Evolutionary conservation across 306 rosid genomes (phyloP), one percentile per base, ranked within the genome.

Genomic region (Ochetophila trinervis): DNA sequence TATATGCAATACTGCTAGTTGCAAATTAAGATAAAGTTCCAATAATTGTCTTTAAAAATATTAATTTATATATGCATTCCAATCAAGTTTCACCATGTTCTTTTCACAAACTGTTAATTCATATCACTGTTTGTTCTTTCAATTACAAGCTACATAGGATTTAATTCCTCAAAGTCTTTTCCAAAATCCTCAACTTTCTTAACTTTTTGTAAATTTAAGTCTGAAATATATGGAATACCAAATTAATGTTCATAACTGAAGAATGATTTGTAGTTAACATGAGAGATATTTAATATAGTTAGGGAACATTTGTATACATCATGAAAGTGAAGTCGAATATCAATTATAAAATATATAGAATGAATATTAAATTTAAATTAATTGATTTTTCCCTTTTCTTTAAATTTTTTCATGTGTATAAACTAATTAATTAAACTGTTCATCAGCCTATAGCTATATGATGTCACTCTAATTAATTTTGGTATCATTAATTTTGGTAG

Each of bases 311-410:
- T 69, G 49, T 14, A 21, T 53, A 50, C 44, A 52, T 23, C 34
- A n/a, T 72, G 62, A 79, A 70, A 70, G 54, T 48, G 77, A 67
- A 67, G 64, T 54, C 17, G 53, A 27, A 27, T 27, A 27, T 27
- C 32, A 27, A 27, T 27, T 27, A 27, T 27, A 27, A 1, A 1
- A 27, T 27, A 27, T 27, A 27, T 27, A 27, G 2, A 27, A 27
- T 27, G 32, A 1, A 2, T 1, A 27, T 54, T 55, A 49, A 34
- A 30, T 24, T 60, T 19, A 36, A 63, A 60, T 68, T 50, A 50
- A 50, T 50, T 16, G 4, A 17, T 50, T 9, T 61, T 72, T 56
- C 27, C 58, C 58, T 67, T 24, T 51, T 52, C 22, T 52, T 47
- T 32, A 32, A 54, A 8, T 62, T 63, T 40, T 12, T 10, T 40